These are phyloP conservation scores for Osmanthus fragrans DNA, from an alignment of 257 asterid species.

Conservation along the genomic window DNA sequence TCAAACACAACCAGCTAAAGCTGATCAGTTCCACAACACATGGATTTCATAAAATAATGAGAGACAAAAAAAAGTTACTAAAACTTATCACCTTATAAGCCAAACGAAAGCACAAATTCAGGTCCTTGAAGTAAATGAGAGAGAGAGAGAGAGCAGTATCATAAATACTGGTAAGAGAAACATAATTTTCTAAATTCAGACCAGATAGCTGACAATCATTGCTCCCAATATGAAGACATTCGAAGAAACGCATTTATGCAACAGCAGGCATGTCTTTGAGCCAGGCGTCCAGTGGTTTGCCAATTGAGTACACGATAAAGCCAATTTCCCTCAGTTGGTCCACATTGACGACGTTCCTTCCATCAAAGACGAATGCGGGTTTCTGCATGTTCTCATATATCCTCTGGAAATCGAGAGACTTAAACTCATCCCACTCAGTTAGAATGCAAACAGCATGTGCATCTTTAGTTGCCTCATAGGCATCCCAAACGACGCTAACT, in stretches of 20 bases:
- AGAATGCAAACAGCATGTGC: slow-evolving; percentile 80
- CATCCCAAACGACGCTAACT: slow-evolving; percentile 68
- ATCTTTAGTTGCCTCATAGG: slow-evolving; percentile 72
- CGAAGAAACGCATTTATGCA: slow-evolving; percentile 39
- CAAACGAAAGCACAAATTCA: not conserved
- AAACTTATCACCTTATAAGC: not conserved
- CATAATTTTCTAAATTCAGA: not conserved
- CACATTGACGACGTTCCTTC: slow-evolving; percentile 63
- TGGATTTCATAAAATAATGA: not conserved
- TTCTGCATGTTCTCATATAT: slow-evolving; percentile 87
- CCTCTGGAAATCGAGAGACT: slow-evolving; percentile 73
- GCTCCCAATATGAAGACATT: slow-evolving; percentile 19
- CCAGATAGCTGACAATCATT: not conserved
- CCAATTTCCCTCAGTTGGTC: slow-evolving; percentile 82
- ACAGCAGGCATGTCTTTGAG: slow-evolving; percentile 92
- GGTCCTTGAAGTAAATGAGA: slow-evolving; percentile 4
- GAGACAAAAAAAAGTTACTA: not conserved
- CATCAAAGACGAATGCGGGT: slow-evolving; percentile 80
- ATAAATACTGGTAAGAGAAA: not conserved
- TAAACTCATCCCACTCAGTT: slow-evolving; percentile 94
- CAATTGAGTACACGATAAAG: slow-evolving; percentile 78
- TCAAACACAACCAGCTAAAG: not conserved
- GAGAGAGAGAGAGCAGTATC: not conserved
- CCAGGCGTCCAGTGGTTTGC: slow-evolving; percentile 91
- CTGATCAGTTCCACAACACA: not conserved